Evolutionary conservation across 129 eudicot species (phyloP).

Genomic region (Artemisia tridentata): DNA sequence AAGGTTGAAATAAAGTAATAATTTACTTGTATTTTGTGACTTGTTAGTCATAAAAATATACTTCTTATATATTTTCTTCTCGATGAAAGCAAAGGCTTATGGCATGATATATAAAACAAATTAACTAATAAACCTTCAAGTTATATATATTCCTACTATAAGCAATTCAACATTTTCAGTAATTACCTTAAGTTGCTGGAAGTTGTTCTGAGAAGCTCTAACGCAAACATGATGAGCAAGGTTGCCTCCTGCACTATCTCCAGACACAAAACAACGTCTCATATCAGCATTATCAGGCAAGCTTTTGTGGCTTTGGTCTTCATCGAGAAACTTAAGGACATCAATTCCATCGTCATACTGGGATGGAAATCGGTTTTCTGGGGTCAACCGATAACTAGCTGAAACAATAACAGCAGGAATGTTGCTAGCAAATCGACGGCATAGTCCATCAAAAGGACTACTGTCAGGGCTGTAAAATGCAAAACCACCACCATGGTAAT

Average conservation of each 20-base stretch:
- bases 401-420: neutral
- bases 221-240: conserved; percentile 1
- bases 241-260: neutral
- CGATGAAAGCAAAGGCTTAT: too few relatives aligned
- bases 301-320: neutral
- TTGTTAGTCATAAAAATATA: too few relatives aligned
- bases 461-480: neutral
- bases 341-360: conserved; percentile 1
- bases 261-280: neutral
- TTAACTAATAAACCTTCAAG: too few relatives aligned
- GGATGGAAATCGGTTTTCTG: neutral
- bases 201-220: neutral
- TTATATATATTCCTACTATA: too few relatives aligned
- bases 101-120: too few relatives aligned
- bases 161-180: too few relatives aligned
- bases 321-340: neutral
- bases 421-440: neutral
- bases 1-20: too few relatives aligned
- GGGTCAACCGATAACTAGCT: neutral
- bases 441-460: neutral
- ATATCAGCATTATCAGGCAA: neutral
- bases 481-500: neutral
- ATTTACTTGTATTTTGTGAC: too few relatives aligned
- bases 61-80: too few relatives aligned
- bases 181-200: neutral